Conservation (phyloP, 768 basidiomycete genomes). For the Pleurotus tuoliensis region DNA sequence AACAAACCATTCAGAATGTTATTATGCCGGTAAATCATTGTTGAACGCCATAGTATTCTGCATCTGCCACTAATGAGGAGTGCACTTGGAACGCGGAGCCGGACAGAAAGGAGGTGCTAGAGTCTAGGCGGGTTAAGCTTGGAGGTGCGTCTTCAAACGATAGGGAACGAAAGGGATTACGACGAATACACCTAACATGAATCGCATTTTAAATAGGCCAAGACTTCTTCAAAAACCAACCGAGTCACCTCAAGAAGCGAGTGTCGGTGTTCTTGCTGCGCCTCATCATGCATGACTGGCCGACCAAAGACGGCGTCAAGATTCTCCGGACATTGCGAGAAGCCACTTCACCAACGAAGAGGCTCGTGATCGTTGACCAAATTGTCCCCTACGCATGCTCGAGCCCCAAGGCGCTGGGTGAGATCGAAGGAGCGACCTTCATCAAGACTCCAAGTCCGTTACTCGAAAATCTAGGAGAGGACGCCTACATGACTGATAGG, state of each 20-base stretch:
- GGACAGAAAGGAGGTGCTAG: conserved; percentile 14
- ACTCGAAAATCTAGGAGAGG: conserved; percentile 6
- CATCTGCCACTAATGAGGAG: background rate
- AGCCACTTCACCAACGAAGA: conserved; percentile 19
- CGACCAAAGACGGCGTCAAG: conserved; percentile 11
- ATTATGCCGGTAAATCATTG: background rate
- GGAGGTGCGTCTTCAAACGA: conserved; percentile 33
- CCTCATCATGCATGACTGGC: conserved; percentile 52
- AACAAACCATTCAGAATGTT: conserved; percentile 9
- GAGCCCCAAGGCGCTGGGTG: background rate
- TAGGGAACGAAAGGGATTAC: too few relatives aligned
- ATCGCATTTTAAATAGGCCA: conserved; percentile 27
- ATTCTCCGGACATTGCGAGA: conserved; percentile 14
- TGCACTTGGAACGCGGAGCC: background rate
- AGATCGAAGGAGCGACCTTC: background rate
- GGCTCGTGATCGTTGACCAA: conserved; percentile 23
- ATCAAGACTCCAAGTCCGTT: conserved; percentile 2
- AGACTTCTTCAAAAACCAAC: conserved; percentile 48
- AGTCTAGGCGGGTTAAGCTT: conserved; percentile 14
- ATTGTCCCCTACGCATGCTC: conserved; percentile 13
- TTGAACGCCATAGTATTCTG: too few relatives aligned
- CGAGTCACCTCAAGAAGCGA: conserved; percentile 14
- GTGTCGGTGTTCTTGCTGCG: conserved; percentile 41
- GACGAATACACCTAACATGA: background rate
- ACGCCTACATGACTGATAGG: conserved; percentile 10